Base-by-base conservation (phyloP, 345 rosid species). In the Sapria himalayana region DNA sequence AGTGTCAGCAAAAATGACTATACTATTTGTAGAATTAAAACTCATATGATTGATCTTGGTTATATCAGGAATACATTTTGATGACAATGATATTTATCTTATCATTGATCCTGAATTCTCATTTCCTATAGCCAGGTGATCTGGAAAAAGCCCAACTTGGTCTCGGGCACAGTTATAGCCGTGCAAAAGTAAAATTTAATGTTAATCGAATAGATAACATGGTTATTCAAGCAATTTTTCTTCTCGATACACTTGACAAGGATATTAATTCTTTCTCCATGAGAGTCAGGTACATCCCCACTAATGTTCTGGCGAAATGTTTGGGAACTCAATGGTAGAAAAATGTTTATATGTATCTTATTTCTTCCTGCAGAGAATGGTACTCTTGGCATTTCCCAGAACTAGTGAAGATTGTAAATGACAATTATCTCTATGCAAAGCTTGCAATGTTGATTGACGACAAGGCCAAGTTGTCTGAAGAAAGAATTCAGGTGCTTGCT, bases 321-420 rank as follows among this genome's bases (percentile, higher is more conserved):
- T 13, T 9, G 31, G 49, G 29, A 18, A 14, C 13, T 19, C 15
- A 9, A 9, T 39, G 29, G 22, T 21, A 38, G 54, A 31, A 29
- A 49, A 29, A 31, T 34, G 12, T 44, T 19, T 15, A n/a, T n/a
- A n/a, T 27, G 23, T 46, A 34, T 15, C 19, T 29, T 45, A n/a
- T 52, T 23, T 24, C 16, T 56, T 61, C 15, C 15, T 52, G 49
- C 71, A 89, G 98, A 46, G 98, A 89, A 62, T 89, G 93, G 95
- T 89, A 89, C 51, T 84, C 95, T 10, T 82, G 95, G 95, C 98
- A 89, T 50, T 89, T 89, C 59, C 98, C 95, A 7, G 93, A 89
- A 46, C 52, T 89, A 35, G 93, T 67, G 37, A 89, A 89, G 72
- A 79, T 89, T 32, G 84, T 89, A 51, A 84, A 67, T 44, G 98